Conservation (phyloP, 257 asterid genomes). For the Solanum sejunctum region DNA sequence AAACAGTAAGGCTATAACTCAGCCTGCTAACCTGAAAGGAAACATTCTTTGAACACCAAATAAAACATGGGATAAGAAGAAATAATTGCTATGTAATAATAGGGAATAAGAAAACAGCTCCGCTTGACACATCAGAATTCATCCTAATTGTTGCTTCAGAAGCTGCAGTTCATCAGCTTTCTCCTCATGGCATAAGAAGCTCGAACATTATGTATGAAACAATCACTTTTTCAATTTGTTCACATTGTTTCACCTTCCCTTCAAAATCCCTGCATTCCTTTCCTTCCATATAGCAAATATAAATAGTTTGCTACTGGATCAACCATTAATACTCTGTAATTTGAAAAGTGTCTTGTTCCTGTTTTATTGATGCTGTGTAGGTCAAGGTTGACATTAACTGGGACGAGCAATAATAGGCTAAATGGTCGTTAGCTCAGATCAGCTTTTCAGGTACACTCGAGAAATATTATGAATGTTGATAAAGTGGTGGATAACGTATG, state of each 20-base stretch:
- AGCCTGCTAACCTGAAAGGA: not conserved
- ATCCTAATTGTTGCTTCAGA: not conserved
- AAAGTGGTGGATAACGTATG: not conserved
- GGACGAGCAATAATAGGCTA: not conserved
- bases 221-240: not conserved
- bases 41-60: not conserved
- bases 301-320: not conserved
- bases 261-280: not conserved
- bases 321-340: not conserved
- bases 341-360: not conserved
- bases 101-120: not conserved
- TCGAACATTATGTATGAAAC: not conserved
- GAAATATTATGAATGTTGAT: not conserved
- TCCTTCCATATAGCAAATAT: not conserved
- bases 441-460: not conserved
- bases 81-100: not conserved
- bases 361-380: not conserved
- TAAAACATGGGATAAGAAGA: not conserved
- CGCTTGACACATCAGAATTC: not conserved
- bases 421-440: not conserved
- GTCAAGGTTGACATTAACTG: not conserved
- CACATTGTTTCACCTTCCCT: not conserved
- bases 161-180: not conserved
- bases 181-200: not conserved
- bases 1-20: not conserved